A percentile compares a stretch with the other conserved stretches of the same genome.
Conservation (phyloP, 805 yeast species). For the Candida tallmaniae region DNA sequence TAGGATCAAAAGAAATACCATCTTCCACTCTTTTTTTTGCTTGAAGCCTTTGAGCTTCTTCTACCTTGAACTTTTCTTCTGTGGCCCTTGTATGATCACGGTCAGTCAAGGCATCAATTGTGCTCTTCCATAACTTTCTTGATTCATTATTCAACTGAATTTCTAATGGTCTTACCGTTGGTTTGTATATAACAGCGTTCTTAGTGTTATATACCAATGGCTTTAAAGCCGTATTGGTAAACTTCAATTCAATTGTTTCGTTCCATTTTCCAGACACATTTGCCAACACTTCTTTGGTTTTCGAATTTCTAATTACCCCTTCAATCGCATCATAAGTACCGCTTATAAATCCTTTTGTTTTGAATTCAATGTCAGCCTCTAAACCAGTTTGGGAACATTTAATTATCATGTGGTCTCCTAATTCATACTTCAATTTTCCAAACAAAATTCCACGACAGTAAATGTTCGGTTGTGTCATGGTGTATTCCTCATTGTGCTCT, state of each 20-base stretch:
- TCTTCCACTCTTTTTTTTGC: slow-evolving; percentile 74
- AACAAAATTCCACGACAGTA: slow-evolving; percentile 91
- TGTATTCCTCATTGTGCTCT: slow-evolving; percentile 63
- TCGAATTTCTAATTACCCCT: slow-evolving; percentile 54
- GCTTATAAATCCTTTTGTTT: slow-evolving; percentile 88
- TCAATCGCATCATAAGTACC: slow-evolving; percentile 89
- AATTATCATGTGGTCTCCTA: slow-evolving; percentile 88
- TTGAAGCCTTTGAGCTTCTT: slow-evolving; percentile 72
- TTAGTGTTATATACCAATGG: slow-evolving; percentile 43
- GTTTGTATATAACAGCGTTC: slow-evolving; percentile 49
- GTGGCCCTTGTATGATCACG: slow-evolving; percentile 85
- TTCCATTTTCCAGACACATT: slow-evolving; percentile 92
- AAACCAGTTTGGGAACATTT: slow-evolving; percentile 55
- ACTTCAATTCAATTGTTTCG: slow-evolving; percentile 67
- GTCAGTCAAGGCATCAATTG: slow-evolving; percentile 71
- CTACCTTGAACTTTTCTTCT: slow-evolving; percentile 80
- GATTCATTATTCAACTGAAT: slow-evolving; percentile 85
- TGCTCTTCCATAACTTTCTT: slow-evolving; percentile 76
- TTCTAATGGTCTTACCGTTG: slow-evolving; percentile 68
- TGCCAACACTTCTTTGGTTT: slow-evolving; percentile 48
- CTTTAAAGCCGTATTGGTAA: slow-evolving; percentile 41
- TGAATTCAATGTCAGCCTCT: slow-evolving; percentile 84
- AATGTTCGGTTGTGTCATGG: slow-evolving; percentile 91
- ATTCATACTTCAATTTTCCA: slow-evolving; percentile 83
- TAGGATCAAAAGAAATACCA: slow-evolving; percentile 78